These are phyloP conservation scores for Cymbidium sinense DNA, from an alignment of 106 monocot genomes.

Conservation along the genomic window DNA sequence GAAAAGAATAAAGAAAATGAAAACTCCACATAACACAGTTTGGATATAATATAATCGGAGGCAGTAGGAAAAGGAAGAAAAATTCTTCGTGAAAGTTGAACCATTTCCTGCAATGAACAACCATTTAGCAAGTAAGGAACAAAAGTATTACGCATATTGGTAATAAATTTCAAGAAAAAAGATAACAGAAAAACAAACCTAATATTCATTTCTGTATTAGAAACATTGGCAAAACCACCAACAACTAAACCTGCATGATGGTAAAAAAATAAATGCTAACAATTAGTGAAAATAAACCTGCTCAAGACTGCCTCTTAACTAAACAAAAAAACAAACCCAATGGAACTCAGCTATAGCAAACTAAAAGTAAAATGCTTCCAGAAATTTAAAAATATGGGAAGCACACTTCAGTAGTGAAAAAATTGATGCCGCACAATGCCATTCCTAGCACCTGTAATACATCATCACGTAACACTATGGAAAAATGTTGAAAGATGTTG, in stretches of 20 bases:
- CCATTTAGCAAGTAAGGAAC: background rate
- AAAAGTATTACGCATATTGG: background rate
- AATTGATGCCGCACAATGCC: background rate
- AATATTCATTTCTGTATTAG: slow-evolving; percentile 73
- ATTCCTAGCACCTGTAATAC: no score
- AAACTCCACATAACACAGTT: background rate
- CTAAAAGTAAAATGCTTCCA: background rate
- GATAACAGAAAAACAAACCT: slow-evolving; percentile 37
- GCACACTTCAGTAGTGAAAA: background rate
- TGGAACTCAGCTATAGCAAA: background rate
- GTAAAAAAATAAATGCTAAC: background rate
- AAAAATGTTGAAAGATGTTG: no score
- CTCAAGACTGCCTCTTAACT: background rate
- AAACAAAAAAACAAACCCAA: background rate
- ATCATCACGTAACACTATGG: no score
- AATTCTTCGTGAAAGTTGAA: slow-evolving; percentile 99
- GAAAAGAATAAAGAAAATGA: slow-evolving; percentile 4
- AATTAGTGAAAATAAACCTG: background rate
- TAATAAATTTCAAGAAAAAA: background rate
- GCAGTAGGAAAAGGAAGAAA: slow-evolving; percentile 95
- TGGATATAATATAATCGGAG: slow-evolving; percentile 99
- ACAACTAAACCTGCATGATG: slow-evolving; percentile 64
- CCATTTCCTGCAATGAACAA: slow-evolving; percentile 48
- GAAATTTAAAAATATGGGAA: background rate
- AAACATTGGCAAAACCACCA: slow-evolving; percentile 82